Evolutionary conservation across 2,329 filamentous ascomycete species (phyloP), one percentile per base, ranked within the genome.

Genomic region (Trichophyton equinum): DNA sequence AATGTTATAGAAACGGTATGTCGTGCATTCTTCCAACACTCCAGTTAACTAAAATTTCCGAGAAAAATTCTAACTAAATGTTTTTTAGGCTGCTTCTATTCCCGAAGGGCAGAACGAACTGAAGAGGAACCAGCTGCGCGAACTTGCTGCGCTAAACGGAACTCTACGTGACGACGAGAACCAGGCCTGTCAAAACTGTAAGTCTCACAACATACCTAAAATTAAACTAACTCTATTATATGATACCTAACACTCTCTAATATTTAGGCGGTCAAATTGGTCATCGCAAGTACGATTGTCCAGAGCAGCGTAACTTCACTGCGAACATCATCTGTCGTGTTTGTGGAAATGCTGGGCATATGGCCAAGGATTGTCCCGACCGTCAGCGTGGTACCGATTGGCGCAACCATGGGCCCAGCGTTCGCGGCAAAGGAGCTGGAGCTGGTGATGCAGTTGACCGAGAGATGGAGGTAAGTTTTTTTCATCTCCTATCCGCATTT

Each of bases 91-190:
- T 75, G 94, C 94, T 42, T 99, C 94, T 4, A 99, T 97, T 67
- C 94, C 94, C 18, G 94, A 99, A 78, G 94, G 92, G 57, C 94
- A 99, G 74, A 99, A 99, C 75, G 94, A 97, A 76, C 86, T 99
- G 70, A 99, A 99, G 83, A 87, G 94, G 61, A 97, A 97, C 76
- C 94, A 99, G 77, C 87, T 99, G 61, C 89, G 94, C 76, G 94
- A 99, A 75, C 88, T 99, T 66, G 94, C 94, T 49, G 91, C 94
- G 27, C 87, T 99, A 69, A 99, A 99, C 84, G 94, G 94, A 83
- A 99, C 94, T 7, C 86, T 99, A 20, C 92, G 94, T 79, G 94
- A 99, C 72, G 94, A 99, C 70, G 94, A 99, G 74, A 99, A 99
- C 76, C 94, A 99, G 75, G 94, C 94, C 66, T 99, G 94, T 77